phyloP scores from a whole-genome alignment of 345 rosid species.

The Capsella bursapastoris region DNA sequence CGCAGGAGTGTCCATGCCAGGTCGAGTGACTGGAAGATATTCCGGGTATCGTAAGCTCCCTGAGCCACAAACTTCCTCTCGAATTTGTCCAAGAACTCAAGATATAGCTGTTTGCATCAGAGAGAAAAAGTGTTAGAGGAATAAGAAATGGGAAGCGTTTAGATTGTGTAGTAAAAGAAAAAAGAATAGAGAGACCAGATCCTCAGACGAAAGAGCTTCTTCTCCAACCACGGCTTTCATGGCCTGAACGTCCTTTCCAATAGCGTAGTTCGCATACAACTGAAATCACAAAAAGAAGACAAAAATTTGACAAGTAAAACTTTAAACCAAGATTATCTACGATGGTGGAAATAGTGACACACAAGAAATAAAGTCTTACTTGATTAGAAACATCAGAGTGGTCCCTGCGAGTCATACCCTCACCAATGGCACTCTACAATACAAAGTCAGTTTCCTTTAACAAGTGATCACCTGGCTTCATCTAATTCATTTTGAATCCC shows the following conservation, averaged over 20 bases:
- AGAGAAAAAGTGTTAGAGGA: slow-evolving; percentile 11
- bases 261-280: slow-evolving; percentile 96
- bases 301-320: background rate
- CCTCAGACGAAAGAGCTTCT: slow-evolving; percentile 98
- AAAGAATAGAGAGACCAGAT: slow-evolving; percentile 60
- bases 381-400: slow-evolving; percentile 96
- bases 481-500: slow-evolving; percentile 1
- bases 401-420: slow-evolving; percentile 93
- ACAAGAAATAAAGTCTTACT: slow-evolving; percentile 49
- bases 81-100: slow-evolving; percentile 92
- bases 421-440: slow-evolving; percentile 94
- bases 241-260: slow-evolving; percentile 97
- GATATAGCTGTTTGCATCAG: slow-evolving; percentile 67
- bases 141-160: background rate
- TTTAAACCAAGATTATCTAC: slow-evolving; percentile 10
- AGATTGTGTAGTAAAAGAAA: slow-evolving; percentile 15
- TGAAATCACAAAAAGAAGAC: slow-evolving; percentile 42
- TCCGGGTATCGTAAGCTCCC: slow-evolving; percentile 97
- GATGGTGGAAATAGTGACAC: background rate
- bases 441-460: slow-evolving; percentile 8
- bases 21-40: slow-evolving; percentile 92
- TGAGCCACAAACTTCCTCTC: slow-evolving; percentile 93
- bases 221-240: slow-evolving; percentile 99
- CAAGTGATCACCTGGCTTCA: background rate
- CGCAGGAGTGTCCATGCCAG: slow-evolving; percentile 94